Evolutionary conservation across 345 rosid genomes (phyloP), one percentile per base, ranked within the genome.

Genomic region (Firmiana major): DNA sequence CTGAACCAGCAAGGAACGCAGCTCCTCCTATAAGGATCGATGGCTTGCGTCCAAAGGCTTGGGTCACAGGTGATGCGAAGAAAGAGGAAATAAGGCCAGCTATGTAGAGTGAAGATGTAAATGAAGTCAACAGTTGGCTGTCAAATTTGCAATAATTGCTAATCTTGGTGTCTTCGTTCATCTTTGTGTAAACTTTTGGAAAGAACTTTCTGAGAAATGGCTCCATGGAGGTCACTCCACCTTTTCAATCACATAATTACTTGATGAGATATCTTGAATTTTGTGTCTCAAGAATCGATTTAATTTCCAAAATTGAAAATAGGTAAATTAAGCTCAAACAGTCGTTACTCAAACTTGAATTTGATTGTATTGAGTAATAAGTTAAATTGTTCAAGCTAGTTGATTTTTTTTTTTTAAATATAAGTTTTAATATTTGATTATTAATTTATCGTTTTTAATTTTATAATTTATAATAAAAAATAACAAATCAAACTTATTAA

Each of bases 141-240:
- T 91, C 86, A 72, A 90, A 91, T 83, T 88, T 91, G 84, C 97
- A 91, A 75, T 90, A 90, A 78, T 89, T 89, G 84, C 90, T 88
- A 49, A 81, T 80, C 68, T 81, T 46, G 43, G 68, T 83, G 79
- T 90, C 90, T 15, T 77, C 80, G 69, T 78, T 85, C 92, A 90
- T 87, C 77, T 79, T 87, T 4, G 12, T 76, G 83, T 87, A 78
- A 12, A 93, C 92, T 71, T 82, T 68, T 17, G 87, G 90, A 72
- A 91, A 93, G 77, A 91, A 91, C 57, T 84, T 84, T 76, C 80
- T 75, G 15, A 84, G 77, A 76, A 92, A 91, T 9, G 95, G 86
- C 53, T 89, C 92, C 97, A 92, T 92, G 1, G 97, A 89, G n/a
- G 94, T 92, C 78, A 92, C 97, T 63, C 93, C 94, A 78, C 97